phyloP scores from a whole-genome alignment of 768 basidiomycete genomes.

The Serpula lacrymans region DNA sequence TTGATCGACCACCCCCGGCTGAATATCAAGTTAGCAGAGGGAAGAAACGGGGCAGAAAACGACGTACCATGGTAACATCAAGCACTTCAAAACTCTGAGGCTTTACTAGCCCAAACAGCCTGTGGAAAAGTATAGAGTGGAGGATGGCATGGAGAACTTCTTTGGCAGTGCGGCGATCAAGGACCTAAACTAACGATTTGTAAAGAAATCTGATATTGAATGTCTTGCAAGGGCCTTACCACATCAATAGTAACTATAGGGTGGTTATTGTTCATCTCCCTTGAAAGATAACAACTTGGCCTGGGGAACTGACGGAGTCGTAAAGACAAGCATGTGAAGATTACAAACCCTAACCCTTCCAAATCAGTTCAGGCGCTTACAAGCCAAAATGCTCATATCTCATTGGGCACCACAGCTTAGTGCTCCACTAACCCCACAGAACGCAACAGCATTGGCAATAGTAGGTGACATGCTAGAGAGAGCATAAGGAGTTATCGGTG shows the following conservation, averaged over 20 bases:
- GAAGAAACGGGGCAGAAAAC: not conserved
- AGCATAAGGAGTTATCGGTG: no score
- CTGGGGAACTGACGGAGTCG: no score
- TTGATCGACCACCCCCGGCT: constrained; percentile 78
- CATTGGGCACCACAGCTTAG: no score
- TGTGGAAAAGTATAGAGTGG: constrained; percentile 82
- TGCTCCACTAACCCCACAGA: no score
- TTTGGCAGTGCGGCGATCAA: constrained; percentile 69
- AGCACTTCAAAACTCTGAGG: constrained; percentile 75
- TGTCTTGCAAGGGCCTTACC: constrained; percentile 12
- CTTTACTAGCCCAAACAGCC: constrained; percentile 76
- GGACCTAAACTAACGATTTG: constrained; percentile 40
- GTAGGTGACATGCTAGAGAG: no score
- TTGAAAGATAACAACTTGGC: no score
- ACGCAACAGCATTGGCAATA: no score
- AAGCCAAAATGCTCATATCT: no score
- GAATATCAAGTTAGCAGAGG: not conserved
- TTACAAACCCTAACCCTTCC: no score
- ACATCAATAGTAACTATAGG: constrained; percentile 30
- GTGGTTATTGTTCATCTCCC: constrained; percentile 22
- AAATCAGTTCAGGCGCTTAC: no score
- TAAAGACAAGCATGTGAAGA: no score
- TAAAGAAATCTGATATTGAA: not conserved
- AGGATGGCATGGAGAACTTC: constrained; percentile 74
- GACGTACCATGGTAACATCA: constrained; percentile 77